A percentile compares a stretch with the other conserved stretches of the same genome.
phyloP scores from a whole-genome alignment of 345 rosid species.

The Heritiera littoralis region DNA sequence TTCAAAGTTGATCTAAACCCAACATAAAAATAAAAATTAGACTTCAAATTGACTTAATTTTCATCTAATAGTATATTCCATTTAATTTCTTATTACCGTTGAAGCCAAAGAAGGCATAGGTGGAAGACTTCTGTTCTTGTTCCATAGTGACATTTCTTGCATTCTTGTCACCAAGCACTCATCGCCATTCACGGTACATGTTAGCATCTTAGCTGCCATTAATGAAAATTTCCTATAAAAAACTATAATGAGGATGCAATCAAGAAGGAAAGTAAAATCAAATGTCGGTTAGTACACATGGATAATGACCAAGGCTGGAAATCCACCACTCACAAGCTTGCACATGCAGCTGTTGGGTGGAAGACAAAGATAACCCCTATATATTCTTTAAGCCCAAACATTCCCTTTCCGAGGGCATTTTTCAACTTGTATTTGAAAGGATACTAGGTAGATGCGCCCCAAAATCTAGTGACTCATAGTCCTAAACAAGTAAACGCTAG shows the following conservation, averaged over 20 bases:
- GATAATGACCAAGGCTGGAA: conserved; percentile 32
- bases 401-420: conserved; percentile 16
- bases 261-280: not conserved
- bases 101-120: conserved; percentile 92
- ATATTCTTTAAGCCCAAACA: not conserved
- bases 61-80: not conserved
- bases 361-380: too few species aligned
- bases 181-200: conserved; percentile 75
- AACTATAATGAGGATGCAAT: not conserved
- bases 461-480: not conserved
- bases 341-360: conserved; percentile 49
- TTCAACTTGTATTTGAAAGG: conserved; percentile 8
- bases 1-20: not conserved
- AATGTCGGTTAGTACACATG: conserved; percentile 29
- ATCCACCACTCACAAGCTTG: conserved; percentile 38
- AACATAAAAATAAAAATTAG: not conserved
- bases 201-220: conserved; percentile 37
- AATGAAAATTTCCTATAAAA: not conserved
- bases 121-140: conserved; percentile 94
- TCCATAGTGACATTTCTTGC: conserved; percentile 86
- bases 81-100: conserved; percentile 47
- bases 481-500: conserved; percentile 5
- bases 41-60: not conserved
- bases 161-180: conserved; percentile 96
- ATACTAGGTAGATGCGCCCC: not conserved